Evolutionary conservation across 495 filamentous ascomycete species (phyloP).

Genomic region (Rhypophila decipiens): DNA sequence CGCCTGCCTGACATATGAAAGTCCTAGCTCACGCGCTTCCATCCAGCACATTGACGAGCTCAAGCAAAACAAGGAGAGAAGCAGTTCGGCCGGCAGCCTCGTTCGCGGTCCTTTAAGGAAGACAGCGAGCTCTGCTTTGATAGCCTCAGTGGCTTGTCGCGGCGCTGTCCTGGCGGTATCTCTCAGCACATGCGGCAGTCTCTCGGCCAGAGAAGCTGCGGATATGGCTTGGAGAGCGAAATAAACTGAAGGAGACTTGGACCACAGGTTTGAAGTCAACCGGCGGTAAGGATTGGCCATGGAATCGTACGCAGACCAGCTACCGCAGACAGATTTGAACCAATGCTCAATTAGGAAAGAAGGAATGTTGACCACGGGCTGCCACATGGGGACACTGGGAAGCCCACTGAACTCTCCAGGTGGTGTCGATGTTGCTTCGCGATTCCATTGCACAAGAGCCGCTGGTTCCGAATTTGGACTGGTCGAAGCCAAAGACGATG

Average conservation of each 20-base stretch:
- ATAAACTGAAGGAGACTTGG: conserved; percentile 18
- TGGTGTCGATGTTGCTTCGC: neutral
- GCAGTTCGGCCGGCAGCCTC: conserved; percentile 22
- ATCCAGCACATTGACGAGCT: conserved; percentile 32
- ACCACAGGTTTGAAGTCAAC: conserved; percentile 22
- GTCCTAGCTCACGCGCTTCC: conserved; percentile 24
- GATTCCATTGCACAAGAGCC: neutral
- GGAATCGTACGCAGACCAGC: conserved; percentile 29
- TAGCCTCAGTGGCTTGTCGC: conserved; percentile 19
- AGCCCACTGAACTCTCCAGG: neutral
- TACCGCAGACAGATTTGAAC: conserved; percentile 30
- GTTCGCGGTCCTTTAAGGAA: conserved; percentile 8
- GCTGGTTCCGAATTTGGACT: neutral
- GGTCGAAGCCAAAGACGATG: neutral
- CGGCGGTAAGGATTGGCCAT: conserved; percentile 22
- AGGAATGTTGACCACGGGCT: conserved; percentile 25
- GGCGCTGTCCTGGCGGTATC: conserved; percentile 24
- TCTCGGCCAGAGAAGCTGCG: conserved; percentile 26
- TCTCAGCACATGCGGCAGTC: conserved; percentile 22
- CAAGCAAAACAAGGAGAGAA: conserved; percentile 29
- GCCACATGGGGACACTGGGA: conserved; percentile 9
- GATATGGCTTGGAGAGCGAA: conserved; percentile 26
- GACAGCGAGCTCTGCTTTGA: conserved; percentile 19
- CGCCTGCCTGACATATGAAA: conserved; percentile 22
- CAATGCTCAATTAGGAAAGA: conserved; percentile 30